These are phyloP conservation scores for Magnolia sinica DNA, from an alignment of 164 flowering plant species.

Conservation along the genomic window DNA sequence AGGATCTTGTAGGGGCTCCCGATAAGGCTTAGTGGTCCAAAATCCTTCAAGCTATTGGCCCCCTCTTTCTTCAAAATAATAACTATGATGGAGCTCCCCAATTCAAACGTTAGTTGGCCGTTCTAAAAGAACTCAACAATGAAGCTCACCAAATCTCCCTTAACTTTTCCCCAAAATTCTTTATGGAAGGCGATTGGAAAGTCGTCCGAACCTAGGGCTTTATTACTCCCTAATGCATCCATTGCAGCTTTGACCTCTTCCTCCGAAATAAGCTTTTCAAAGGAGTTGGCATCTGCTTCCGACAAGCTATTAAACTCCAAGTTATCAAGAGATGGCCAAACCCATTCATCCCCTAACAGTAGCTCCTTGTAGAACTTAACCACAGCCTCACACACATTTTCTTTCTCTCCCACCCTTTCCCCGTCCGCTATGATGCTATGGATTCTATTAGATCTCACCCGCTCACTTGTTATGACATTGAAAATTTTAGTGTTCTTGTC, in stretches of 20 bases:
- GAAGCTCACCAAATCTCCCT: not conserved
- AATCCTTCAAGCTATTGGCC: too few species aligned
- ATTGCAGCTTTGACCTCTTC: not conserved
- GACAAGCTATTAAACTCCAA: too few species aligned
- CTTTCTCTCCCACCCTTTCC: too few species aligned
- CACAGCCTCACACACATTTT: too few species aligned
- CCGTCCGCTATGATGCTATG: too few species aligned
- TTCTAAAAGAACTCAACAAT: not conserved
- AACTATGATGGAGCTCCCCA: not conserved
- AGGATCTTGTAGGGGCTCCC: not conserved
- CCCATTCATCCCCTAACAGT: too few species aligned
- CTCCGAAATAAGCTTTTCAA: not conserved
- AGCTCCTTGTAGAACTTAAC: too few species aligned
- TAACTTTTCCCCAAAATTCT: not conserved
- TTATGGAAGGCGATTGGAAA: not conserved
- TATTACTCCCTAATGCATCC: not conserved
- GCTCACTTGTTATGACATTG: too few species aligned
- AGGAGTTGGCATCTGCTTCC: too few species aligned
- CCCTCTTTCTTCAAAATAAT: not conserved
- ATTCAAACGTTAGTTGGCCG: not conserved
- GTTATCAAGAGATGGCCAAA: too few species aligned
- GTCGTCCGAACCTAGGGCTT: not conserved
- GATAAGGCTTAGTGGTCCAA: not conserved
- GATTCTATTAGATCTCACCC: too few species aligned
- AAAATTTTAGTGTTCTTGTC: too few species aligned